Evolutionary conservation across 208 protist genomes (phyloP).

Genomic region (Sergeia podlipaevii): DNA sequence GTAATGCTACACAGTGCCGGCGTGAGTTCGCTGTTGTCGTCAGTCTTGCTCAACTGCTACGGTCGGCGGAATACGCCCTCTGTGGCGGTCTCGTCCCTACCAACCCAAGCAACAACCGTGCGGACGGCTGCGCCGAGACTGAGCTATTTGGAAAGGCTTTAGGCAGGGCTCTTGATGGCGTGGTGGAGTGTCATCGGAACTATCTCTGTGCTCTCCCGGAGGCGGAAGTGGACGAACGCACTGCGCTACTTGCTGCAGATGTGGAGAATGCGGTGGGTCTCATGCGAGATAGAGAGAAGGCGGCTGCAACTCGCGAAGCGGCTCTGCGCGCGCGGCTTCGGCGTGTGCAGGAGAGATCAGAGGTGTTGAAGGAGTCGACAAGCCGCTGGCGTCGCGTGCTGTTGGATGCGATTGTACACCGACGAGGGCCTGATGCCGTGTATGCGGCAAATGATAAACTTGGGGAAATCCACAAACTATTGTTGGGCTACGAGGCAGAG

Average conservation of each 20-base stretch:
- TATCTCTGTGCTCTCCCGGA: constrained; percentile 20
- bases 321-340: constrained; percentile 21
- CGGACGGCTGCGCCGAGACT: too few relatives aligned
- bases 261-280: constrained; percentile 14
- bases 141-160: too few relatives aligned
- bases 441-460: constrained; percentile 61
- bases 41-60: constrained; percentile 29
- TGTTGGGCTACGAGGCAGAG: constrained; percentile 46
- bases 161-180: too few relatives aligned
- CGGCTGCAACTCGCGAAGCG: constrained; percentile 19
- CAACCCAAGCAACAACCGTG: too few relatives aligned
- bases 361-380: constrained; percentile 10
- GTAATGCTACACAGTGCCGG: constrained; percentile 3
- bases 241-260: constrained; percentile 5
- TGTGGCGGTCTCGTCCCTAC: constrained; percentile 19
- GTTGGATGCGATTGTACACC: constrained; percentile 65
- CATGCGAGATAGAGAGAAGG: constrained; percentile 17
- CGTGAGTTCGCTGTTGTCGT: constrained; percentile 16
- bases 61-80: constrained; percentile 33
- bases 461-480: constrained; percentile 46
- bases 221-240: constrained; percentile 13
- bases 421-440: constrained; percentile 39
- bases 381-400: constrained; percentile 31
- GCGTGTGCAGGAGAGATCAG: constrained; percentile 14
- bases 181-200: constrained; percentile 26